These are phyloP conservation scores for Chrysopogon serrulatus DNA, from an alignment of 176 grass and related monocot genomes.

Conservation along the genomic window DNA sequence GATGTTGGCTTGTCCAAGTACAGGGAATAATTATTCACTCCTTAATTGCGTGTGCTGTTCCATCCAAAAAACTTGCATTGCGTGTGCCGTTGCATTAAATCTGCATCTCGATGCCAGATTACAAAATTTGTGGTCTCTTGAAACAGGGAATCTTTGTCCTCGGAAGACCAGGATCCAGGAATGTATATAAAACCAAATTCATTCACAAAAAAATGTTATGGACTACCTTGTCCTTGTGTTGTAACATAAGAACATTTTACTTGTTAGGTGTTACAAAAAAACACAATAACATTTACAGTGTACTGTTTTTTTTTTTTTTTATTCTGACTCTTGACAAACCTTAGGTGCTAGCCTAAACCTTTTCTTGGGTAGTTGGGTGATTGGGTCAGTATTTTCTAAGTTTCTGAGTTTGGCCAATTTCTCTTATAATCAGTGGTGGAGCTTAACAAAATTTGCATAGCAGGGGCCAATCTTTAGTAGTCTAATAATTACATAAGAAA, in stretches of 20 bases:
- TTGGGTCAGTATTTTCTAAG: not conserved
- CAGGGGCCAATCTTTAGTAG: too few species aligned
- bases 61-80: too few species aligned
- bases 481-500: too few species aligned
- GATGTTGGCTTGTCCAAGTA: not conserved
- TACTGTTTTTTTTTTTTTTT: not conserved
- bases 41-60: not conserved
- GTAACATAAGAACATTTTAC: not conserved
- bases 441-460: too few species aligned
- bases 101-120: not conserved
- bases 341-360: not conserved
- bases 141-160: not conserved
- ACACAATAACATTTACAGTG: not conserved
- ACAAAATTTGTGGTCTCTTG: not conserved
- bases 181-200: not conserved
- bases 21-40: not conserved
- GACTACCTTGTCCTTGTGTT: not conserved
- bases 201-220: not conserved
- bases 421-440: not conserved
- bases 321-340: not conserved
- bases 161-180: not conserved
- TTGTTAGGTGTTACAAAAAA: too few species aligned
- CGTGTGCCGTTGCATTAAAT: not conserved
- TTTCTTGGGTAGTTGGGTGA: not conserved
- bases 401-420: not conserved